Evolutionary conservation across 768 basidiomycete genomes (phyloP), one percentile per base, ranked within the genome.

Genomic region (Kwoniella pini): DNA sequence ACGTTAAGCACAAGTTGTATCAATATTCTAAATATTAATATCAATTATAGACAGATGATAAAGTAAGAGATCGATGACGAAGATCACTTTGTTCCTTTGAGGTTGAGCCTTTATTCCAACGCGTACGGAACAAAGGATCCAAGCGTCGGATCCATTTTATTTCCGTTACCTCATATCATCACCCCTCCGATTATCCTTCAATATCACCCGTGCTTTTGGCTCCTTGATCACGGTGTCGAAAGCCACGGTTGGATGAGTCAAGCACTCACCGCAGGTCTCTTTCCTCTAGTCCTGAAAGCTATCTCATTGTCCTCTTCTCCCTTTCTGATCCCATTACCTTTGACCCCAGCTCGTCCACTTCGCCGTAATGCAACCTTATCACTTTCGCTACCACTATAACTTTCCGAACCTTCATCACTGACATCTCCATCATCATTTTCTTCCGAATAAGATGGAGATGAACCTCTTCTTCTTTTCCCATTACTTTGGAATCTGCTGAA

Each of bases 291-390:
- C 38, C 54, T 56, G 21, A 28, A 22, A 13, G 60, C 55, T 5
- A 55, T 53, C 22, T 51, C 36, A 10, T 24, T 50, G 3, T 53
- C 52, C 10, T 27, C 27, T 30, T 58, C 57, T 28, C n/a, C n/a
- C n/a, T n/a, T 48, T 31, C n/a, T 44, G 6, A 12, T 28, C 28
- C 26, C 33, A 30, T 39, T 50, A 31, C 54, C n/a, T n/a, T 46
- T 55, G 24, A 21, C 28, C 13, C 33, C 53, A 12, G 43, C 46
- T 44, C 51, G 58, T 15, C 15, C 50, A 27, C 48, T 58, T 39
- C 63, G 19, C 19, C 63, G 57, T 26, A 54, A 26, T 4, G 36
- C 49, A 10, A 64, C 22, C 3, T 51, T 53, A n/a, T 59, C 57
- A 33, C 50, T 58, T 9, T 17, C 52, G 13, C 36, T 53, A 12